A percentile compares a stretch with the other conserved stretches of the same genome.
These are phyloP conservation scores for Periconia sp. DNA, from an alignment of 2,329 filamentous ascomycete genomes.

Conservation along the genomic window DNA sequence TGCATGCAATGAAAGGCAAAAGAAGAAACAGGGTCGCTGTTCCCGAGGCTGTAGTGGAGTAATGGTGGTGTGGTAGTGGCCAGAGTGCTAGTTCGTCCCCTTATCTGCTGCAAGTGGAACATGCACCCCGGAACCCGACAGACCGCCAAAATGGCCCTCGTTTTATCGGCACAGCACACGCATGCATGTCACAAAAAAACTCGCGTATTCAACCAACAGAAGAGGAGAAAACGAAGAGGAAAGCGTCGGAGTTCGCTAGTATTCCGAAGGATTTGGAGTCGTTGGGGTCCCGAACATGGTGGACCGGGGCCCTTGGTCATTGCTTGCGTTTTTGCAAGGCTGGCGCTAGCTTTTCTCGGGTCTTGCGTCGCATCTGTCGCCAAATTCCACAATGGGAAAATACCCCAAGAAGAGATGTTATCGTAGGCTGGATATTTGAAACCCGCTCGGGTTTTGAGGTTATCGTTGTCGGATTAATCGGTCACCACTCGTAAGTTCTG, in stretches of 20 bases:
- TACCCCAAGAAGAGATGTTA: too few species aligned
- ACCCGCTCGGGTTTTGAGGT: not conserved
- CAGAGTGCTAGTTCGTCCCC: not conserved
- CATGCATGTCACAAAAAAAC: not conserved
- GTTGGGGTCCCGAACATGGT: too few species aligned
- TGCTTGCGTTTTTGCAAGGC: not conserved
- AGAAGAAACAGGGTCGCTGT: not conserved
- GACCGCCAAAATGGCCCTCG: slow-evolving; percentile 1
- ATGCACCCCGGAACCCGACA: slow-evolving; percentile 1
- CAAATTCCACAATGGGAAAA: too few species aligned
- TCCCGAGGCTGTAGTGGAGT: not conserved
- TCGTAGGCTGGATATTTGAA: not conserved
- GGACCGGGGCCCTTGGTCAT: too few species aligned
- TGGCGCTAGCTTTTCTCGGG: not conserved
- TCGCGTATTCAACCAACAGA: not conserved
- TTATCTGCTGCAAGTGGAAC: not conserved
- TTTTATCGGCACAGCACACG: not conserved
- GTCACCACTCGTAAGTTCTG: not conserved
- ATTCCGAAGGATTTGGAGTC: not conserved
- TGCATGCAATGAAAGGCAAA: too few species aligned
- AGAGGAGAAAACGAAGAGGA: not conserved
- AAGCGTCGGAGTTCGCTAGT: not conserved
- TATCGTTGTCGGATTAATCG: not conserved
- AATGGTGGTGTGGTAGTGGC: not conserved
- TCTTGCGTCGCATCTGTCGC: too few species aligned